These are phyloP conservation scores for Talaromyces sp. DNA, from an alignment of 2,329 filamentous ascomycete genomes.

Conservation along the genomic window DNA sequence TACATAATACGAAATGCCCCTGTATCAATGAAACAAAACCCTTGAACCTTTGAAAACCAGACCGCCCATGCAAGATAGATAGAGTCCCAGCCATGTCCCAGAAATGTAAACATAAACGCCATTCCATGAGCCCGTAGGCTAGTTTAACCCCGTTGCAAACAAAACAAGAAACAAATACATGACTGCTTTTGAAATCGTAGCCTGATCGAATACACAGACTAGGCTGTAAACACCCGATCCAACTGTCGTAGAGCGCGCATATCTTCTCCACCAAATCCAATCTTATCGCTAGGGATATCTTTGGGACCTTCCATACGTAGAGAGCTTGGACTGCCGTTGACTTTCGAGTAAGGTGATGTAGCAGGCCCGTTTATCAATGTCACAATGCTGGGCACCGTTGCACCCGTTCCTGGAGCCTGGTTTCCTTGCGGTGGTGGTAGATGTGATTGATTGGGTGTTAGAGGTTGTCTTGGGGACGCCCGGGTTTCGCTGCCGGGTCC, in stretches of 20 bases:
- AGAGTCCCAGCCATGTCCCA: slow-evolving; percentile 3
- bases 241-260: slow-evolving; percentile 64
- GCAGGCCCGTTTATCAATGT: slow-evolving; percentile 45
- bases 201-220: slow-evolving; percentile 12
- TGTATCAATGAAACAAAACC: slow-evolving; percentile 8
- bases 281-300: slow-evolving; percentile 58
- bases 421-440: slow-evolving; percentile 28
- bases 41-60: not conserved
- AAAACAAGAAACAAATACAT: slow-evolving; percentile 9
- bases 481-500: slow-evolving; percentile 21
- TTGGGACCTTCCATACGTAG: slow-evolving; percentile 43
- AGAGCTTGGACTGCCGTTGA: slow-evolving; percentile 22
- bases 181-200: slow-evolving; percentile 3
- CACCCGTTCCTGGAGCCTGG: slow-evolving; percentile 32
- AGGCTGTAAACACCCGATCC: slow-evolving; percentile 54
- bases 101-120: slow-evolving; percentile 9
- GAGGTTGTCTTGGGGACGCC: slow-evolving; percentile 27
- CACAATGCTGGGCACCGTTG: slow-evolving; percentile 56
- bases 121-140: slow-evolving; percentile 17
- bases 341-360: slow-evolving; percentile 26
- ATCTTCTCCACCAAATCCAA: slow-evolving; percentile 61
- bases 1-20: slow-evolving; percentile 12
- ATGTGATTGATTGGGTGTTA: slow-evolving; percentile 21
- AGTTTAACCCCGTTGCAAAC: slow-evolving; percentile 4
- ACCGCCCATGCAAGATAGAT: slow-evolving; percentile 16